phyloP scores from a whole-genome alignment of 2,329 filamentous ascomycete genomes.

The Stachybotrys echinatus region DNA sequence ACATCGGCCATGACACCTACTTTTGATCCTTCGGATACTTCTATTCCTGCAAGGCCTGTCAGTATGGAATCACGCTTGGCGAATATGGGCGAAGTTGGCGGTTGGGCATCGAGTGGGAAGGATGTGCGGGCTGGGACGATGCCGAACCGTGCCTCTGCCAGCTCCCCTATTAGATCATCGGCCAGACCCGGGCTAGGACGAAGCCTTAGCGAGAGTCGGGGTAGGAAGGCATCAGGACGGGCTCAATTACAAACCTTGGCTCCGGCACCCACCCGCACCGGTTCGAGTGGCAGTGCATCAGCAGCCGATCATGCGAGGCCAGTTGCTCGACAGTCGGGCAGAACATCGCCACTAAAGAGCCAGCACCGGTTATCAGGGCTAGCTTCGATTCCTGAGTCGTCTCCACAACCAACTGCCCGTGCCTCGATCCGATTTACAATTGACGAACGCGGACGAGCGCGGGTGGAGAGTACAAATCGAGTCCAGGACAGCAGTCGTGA shows the following conservation, averaged over 20 bases:
- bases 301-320: constrained; percentile 28
- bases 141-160: constrained; percentile 34
- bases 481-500: constrained; percentile 20
- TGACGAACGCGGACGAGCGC: constrained; percentile 54
- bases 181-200: constrained; percentile 44
- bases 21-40: constrained; percentile 15
- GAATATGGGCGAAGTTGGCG: not conserved
- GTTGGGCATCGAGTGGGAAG: constrained; percentile 40
- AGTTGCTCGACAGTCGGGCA: constrained; percentile 35
- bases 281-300: constrained; percentile 23
- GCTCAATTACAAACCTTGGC: constrained; percentile 42
- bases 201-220: constrained; percentile 49
- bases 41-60: not conserved
- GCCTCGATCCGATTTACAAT: constrained; percentile 59
- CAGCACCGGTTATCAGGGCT: constrained; percentile 46
- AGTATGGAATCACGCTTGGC: not conserved
- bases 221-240: constrained; percentile 33
- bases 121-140: constrained; percentile 35
- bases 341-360: constrained; percentile 47
- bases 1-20: constrained; percentile 39
- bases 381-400: constrained; percentile 52
- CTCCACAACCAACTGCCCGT: constrained; percentile 36
- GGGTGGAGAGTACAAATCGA: constrained; percentile 46
- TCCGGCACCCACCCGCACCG: constrained; percentile 34
- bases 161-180: constrained; percentile 48